Base-by-base conservation (phyloP, 345 rosid species). In the Euphorbia lathyris region DNA sequence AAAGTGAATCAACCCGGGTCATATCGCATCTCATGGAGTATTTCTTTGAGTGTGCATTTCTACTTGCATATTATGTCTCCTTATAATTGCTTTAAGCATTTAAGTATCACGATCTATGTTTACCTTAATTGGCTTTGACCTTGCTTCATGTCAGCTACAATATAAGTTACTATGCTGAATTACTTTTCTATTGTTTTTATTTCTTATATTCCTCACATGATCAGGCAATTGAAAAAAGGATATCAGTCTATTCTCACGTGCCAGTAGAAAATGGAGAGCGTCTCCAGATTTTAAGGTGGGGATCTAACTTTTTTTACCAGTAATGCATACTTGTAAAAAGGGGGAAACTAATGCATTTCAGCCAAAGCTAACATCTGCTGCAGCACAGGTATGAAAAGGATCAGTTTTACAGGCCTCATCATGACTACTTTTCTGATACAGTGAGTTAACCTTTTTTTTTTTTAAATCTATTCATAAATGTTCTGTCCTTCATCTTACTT, bases 231-330 rank as follows among this genome's bases (percentile, higher is more conserved):
- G 98, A 94, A 78, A 87, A 94, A 75, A 79, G 98, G 71, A 94
- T 94, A 68, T 78, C 98, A 23, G 88, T 94, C 65, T 94, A 86
- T 82, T 86, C 98, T 83, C 98, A 94, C 88, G 82, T 91, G 58
- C 97, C 98, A 51, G 65, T 79, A 5, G 98, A 94, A 77, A 87
- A 94, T 76, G 98, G 98, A 11, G 97, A 94, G 81, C 96, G 91
- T 76, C 80, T 94, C 72, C 98, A 94, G 80, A 96, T 94, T 66
- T 81, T 94, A 70, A 90, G 97, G 98, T 90, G 78, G 69, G 87
- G 58, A 40, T 52, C 52, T 72, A 63, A 69, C 72, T 34, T 69
- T 71, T 60, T 76, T 65, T 72, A 66, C 63, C 40, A 59, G n/a
- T 61, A 62, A 51, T n/a, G 58, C 58, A 26, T 68, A 58, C 51